Evolutionary conservation across 768 basidiomycete species (phyloP).

Genomic region (Guyanaporus albipodus): DNA sequence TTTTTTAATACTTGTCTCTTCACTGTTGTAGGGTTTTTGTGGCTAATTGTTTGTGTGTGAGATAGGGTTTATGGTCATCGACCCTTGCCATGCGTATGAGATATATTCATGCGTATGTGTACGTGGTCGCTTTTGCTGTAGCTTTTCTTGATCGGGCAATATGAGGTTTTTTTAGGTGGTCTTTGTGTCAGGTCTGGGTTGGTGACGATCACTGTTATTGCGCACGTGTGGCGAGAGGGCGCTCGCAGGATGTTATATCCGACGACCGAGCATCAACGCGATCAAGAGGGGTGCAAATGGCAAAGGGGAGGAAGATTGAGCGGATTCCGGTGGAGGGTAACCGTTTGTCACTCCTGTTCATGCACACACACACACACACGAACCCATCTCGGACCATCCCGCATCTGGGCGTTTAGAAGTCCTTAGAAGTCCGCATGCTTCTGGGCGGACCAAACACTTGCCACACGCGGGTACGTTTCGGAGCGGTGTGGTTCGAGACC

Average conservation of each 20-base stretch:
- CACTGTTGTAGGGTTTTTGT: slow-evolving; percentile 11
- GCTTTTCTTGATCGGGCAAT: slow-evolving; percentile 2
- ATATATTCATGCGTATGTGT: slow-evolving; percentile 3
- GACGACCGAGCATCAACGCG: neutral
- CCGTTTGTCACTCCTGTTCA: no score
- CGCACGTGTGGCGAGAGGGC: neutral
- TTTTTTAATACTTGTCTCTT: neutral
- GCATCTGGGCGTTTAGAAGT: neutral
- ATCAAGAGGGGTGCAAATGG: neutral
- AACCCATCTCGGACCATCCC: no score
- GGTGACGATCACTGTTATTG: neutral
- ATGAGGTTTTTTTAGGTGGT: neutral
- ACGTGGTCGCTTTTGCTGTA: slow-evolving; percentile 2
- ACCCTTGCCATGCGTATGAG: slow-evolving; percentile 3
- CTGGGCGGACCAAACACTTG: neutral
- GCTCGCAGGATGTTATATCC: neutral
- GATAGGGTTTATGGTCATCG: slow-evolving; percentile 15
- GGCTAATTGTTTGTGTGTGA: slow-evolving; percentile 5
- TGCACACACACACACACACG: no score
- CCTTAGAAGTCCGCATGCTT: neutral
- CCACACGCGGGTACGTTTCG: no score
- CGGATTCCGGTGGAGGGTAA: neutral
- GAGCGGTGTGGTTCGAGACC: no score
- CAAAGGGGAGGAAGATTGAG: no score
- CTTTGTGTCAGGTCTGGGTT: neutral